phyloP scores from a whole-genome alignment of 257 asterid genomes.

The Solanum ahanhuiri region DNA sequence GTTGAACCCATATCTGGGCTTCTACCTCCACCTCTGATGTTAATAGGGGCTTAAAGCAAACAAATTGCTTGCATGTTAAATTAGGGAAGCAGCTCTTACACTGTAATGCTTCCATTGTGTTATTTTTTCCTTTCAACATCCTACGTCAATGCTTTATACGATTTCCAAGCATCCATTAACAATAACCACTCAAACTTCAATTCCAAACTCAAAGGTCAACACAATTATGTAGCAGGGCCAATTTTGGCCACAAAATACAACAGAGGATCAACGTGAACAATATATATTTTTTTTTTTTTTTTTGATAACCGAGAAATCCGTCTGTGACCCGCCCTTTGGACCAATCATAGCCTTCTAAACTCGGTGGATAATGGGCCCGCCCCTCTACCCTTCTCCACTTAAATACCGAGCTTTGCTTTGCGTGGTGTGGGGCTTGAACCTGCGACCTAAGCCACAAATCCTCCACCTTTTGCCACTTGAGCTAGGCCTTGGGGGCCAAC shows the following conservation, averaged over 20 bases:
- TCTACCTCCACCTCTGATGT: background rate
- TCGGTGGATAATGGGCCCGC: too few relatives aligned
- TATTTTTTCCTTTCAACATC: background rate
- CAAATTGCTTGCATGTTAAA: background rate
- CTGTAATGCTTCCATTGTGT: background rate
- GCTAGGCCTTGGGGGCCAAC: too few relatives aligned
- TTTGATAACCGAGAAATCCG: too few relatives aligned
- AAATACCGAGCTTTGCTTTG: too few relatives aligned
- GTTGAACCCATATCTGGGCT: background rate
- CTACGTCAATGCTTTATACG: background rate
- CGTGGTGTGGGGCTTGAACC: too few relatives aligned
- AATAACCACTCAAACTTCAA: background rate
- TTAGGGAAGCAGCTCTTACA: background rate
- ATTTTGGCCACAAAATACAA: background rate
- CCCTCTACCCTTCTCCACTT: too few relatives aligned
- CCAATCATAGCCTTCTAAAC: too few relatives aligned
- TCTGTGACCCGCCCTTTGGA: too few relatives aligned
- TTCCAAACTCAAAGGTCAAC: background rate
- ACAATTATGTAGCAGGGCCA: too few relatives aligned
- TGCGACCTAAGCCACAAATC: too few relatives aligned
- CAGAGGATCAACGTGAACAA: background rate
- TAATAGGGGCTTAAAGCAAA: background rate
- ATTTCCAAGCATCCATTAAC: background rate
- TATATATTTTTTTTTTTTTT: too few relatives aligned
- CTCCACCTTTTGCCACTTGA: too few relatives aligned